phyloP scores from a whole-genome alignment of 164 flowering plant species.

The Cinnamomum chago region DNA sequence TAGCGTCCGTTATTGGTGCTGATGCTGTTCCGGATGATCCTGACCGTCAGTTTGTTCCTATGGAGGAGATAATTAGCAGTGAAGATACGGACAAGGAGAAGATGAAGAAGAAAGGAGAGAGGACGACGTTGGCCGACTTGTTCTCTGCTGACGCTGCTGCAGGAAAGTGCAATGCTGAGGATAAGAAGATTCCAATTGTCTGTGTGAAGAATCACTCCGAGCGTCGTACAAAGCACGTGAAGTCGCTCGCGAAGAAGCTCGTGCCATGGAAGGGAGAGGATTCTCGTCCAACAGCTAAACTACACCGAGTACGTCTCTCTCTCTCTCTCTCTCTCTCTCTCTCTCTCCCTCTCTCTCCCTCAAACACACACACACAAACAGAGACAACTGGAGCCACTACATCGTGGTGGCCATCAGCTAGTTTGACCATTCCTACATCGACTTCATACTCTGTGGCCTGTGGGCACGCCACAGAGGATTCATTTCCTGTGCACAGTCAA shows the following conservation, averaged over 20 bases:
- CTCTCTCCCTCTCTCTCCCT: neutral
- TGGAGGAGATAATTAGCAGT: neutral
- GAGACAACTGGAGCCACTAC: no score
- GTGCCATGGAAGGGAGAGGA: slow-evolving; percentile 33
- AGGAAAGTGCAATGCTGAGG: neutral
- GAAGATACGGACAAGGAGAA: slow-evolving; percentile 15
- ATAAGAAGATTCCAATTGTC: neutral
- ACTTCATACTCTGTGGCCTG: no score
- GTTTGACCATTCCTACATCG: no score
- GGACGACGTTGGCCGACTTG: slow-evolving; percentile 63
- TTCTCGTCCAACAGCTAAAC: slow-evolving; percentile 40
- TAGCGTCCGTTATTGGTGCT: neutral
- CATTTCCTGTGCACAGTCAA: no score
- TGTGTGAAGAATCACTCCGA: slow-evolving; percentile 14
- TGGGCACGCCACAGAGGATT: no score
- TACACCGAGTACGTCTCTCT: slow-evolving; percentile 36
- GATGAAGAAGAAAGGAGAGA: slow-evolving; percentile 21
- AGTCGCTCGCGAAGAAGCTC: slow-evolving; percentile 42
- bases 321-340: neutral
- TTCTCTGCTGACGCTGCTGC: slow-evolving; percentile 38
- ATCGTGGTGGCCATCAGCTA: no score
- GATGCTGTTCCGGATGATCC: slow-evolving; percentile 5
- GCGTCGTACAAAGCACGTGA: slow-evolving; percentile 17
- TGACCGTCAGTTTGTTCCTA: slow-evolving; percentile 6
- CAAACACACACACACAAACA: neutral